A percentile compares a stretch with the other conserved stretches of the same genome.
Conservation (phyloP, 2,329 filamentous ascomycete genomes). For the Arthrobotrys entomopaga region DNA sequence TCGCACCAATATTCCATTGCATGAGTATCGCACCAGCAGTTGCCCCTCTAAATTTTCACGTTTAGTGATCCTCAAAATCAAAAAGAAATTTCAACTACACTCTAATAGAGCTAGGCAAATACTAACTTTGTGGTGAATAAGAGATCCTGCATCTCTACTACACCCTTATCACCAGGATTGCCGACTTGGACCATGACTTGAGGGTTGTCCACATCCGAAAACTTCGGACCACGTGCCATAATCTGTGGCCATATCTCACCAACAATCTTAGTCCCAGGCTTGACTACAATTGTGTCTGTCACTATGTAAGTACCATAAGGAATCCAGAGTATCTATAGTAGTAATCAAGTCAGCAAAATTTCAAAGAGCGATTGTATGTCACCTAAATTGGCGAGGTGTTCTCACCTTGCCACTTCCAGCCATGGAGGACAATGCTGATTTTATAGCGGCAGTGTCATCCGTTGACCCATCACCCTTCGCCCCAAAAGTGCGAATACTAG, state of each 20-base stretch:
- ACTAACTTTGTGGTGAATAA: conserved; percentile 67
- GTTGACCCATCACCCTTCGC: conserved; percentile 87
- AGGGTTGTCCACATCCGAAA: conserved; percentile 69
- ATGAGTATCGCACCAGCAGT: conserved; percentile 76
- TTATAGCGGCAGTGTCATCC: conserved; percentile 87
- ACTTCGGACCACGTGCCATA: conserved; percentile 68
- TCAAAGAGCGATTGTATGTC: not conserved
- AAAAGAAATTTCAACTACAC: too few species aligned
- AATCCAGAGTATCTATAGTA: conserved; percentile 75
- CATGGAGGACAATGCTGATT: conserved; percentile 74
- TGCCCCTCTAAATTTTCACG: conserved; percentile 69
- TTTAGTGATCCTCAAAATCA: too few species aligned
- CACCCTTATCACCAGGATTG: conserved; percentile 71
- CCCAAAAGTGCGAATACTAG: conserved; percentile 81
- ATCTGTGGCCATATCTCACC: conserved; percentile 71
- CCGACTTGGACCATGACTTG: conserved; percentile 73
- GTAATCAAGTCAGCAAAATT: conserved; percentile 62
- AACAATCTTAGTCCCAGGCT: conserved; percentile 66
- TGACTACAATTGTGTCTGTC: conserved; percentile 67
- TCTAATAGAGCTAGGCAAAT: too few species aligned
- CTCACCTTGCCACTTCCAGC: conserved; percentile 60
- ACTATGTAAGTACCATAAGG: conserved; percentile 79
- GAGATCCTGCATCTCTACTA: conserved; percentile 77
- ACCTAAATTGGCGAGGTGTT: not conserved
- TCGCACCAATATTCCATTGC: conserved; percentile 74